Conservation (phyloP, 768 basidiomycete species). For the Termitomyces sp. region DNA sequence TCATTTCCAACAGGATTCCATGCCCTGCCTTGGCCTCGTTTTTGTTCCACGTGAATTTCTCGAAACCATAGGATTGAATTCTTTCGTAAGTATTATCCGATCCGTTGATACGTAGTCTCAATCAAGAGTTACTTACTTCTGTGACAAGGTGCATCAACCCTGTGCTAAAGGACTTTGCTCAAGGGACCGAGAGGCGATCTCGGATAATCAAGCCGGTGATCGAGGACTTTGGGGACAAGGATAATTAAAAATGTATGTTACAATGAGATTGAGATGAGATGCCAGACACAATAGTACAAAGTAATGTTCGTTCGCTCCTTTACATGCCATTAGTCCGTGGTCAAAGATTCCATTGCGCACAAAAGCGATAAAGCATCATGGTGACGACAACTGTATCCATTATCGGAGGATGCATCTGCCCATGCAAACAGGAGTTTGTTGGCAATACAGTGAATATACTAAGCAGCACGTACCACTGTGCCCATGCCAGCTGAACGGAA, state of each 20-base stretch:
- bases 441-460: conserved; percentile 9
- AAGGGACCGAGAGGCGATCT: neutral
- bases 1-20: conserved; percentile 28
- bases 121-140: neutral
- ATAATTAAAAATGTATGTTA: conserved; percentile 17
- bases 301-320: neutral
- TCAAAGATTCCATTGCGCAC: conserved; percentile 50
- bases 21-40: conserved; percentile 25
- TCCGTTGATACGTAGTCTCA: too few relatives aligned
- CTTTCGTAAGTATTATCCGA: too few relatives aligned
- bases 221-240: neutral
- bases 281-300: conserved; percentile 3
- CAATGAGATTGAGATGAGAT: conserved; percentile 3
- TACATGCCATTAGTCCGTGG: neutral
- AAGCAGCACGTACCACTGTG: conserved; percentile 60
- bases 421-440: conserved; percentile 23
- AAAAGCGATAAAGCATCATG: conserved; percentile 83
- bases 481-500: conserved; percentile 75
- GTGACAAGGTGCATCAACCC: too few relatives aligned
- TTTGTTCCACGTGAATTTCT: conserved; percentile 29
- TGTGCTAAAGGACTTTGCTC: neutral
- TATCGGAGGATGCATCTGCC: conserved; percentile 81
- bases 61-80: neutral
- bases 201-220: neutral
- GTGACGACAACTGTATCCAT: conserved; percentile 88